Evolutionary conservation across 495 filamentous ascomycete species (phyloP).

Genomic region (Penicillium odoratum): DNA sequence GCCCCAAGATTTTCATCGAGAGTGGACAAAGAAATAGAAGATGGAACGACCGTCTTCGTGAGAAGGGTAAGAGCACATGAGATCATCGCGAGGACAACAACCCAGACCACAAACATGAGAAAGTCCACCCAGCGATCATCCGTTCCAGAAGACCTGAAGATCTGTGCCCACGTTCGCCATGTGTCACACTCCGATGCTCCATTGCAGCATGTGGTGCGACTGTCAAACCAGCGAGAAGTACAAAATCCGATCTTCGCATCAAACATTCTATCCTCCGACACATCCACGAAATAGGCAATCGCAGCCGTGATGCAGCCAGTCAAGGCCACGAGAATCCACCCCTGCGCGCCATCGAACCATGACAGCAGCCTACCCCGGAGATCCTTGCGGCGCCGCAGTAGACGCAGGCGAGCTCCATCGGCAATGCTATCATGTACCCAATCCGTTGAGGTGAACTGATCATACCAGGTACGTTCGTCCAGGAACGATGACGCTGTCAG

Average conservation of each 20-base stretch:
- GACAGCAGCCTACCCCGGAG: conserved; percentile 74
- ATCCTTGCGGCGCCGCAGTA: conserved; percentile 77
- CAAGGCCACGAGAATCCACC: conserved; percentile 90
- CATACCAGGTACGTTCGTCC: conserved; percentile 96
- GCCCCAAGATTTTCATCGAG: conserved; percentile 78
- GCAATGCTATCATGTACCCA: conserved; percentile 98
- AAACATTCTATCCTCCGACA: conserved; percentile 80
- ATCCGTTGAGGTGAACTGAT: conserved; percentile 97
- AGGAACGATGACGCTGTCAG: conserved; percentile 51
- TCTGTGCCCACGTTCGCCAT: conserved; percentile 76
- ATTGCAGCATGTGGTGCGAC: conserved; percentile 75
- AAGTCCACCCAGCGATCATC: conserved; percentile 71
- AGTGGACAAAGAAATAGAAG: conserved; percentile 78
- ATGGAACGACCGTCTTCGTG: conserved; percentile 89
- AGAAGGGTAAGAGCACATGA: conserved; percentile 80
- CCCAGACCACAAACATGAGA: conserved; percentile 66
- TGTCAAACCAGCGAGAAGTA: conserved; percentile 65
- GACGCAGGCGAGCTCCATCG: conserved; percentile 85
- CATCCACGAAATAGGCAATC: conserved; percentile 85
- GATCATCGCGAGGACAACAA: conserved; percentile 68
- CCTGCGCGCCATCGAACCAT: conserved; percentile 85
- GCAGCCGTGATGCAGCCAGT: conserved; percentile 85
- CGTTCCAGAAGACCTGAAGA: conserved; percentile 53
- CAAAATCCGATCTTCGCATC: conserved; percentile 93
- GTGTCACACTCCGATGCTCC: conserved; percentile 61